A percentile compares a stretch with the other conserved stretches of the same genome.
Evolutionary conservation across 2,329 filamentous ascomycete species (phyloP).

Genomic region (Hymenoscyphus repandus): DNA sequence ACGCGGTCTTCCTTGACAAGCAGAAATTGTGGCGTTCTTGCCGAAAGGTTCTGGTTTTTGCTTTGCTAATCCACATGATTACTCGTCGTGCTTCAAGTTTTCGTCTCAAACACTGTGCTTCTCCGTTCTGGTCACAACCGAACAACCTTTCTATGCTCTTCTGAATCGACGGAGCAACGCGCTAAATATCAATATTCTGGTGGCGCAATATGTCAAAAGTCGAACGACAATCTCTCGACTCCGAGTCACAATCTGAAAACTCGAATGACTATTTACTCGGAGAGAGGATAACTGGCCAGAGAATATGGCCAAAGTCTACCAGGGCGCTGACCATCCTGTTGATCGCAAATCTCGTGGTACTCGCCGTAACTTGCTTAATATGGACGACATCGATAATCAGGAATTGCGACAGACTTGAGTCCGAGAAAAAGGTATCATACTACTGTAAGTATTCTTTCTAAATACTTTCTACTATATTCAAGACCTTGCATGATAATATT

Average conservation of each 20-base stretch:
- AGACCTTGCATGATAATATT: too few species aligned
- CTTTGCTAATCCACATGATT: too few species aligned
- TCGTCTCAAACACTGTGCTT: too few species aligned
- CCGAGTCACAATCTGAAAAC: neutral
- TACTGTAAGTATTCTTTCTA: neutral
- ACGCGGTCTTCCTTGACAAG: too few species aligned
- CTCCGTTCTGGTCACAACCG: too few species aligned
- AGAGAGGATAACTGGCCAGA: neutral
- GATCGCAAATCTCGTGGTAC: slow-evolving; percentile 1
- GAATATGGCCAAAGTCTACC: neutral
- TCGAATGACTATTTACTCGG: neutral
- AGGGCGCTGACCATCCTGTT: neutral
- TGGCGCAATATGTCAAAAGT: neutral
- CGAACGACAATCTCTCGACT: neutral
- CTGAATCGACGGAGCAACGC: neutral
- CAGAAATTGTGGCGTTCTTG: too few species aligned
- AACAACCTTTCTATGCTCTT: neutral
- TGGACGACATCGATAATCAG: neutral
- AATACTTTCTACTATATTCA: neutral
- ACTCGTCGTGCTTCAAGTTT: too few species aligned
- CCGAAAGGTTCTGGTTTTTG: too few species aligned
- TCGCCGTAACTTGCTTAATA: neutral
- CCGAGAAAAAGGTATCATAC: neutral
- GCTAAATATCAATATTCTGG: neutral
- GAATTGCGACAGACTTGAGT: neutral